phyloP scores from a whole-genome alignment of 306 rosid species.

The Quercus alba region DNA sequence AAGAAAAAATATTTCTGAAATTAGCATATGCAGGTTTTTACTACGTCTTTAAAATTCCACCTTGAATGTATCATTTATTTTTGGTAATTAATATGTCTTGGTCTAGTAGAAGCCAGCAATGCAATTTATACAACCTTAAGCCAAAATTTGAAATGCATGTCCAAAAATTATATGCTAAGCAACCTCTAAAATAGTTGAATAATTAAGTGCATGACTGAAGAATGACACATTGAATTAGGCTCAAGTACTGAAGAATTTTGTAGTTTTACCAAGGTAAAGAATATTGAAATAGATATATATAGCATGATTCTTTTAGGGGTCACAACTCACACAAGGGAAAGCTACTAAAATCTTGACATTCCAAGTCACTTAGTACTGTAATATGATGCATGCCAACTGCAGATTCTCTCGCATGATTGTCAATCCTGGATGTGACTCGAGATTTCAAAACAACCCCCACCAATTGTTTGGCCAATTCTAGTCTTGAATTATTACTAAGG shows the following conservation, averaged over 20 bases:
- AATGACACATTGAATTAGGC: background rate
- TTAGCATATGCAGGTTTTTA: too few species aligned
- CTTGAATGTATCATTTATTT: too few species aligned
- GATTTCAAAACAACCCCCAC: background rate
- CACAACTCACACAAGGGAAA: too few species aligned
- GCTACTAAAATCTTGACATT: background rate
- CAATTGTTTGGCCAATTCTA: background rate
- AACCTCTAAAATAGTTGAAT: too few species aligned
- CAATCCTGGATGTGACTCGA: background rate
- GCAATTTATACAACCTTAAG: too few species aligned
- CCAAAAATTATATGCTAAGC: too few species aligned
- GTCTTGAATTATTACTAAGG: background rate
- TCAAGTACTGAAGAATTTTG: background rate
- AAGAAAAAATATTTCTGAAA: too few species aligned
- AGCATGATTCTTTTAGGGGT: background rate
- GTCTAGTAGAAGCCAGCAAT: too few species aligned
- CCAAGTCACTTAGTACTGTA: background rate
- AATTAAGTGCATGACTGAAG: too few species aligned
- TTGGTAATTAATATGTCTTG: too few species aligned
- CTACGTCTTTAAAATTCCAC: too few species aligned
- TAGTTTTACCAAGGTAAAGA: background rate
- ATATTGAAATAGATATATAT: background rate
- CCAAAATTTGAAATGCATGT: too few species aligned
- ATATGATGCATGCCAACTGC: background rate
- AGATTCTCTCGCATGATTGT: background rate